Evolutionary conservation across 164 flowering plant species (phyloP).

Genomic region (Stephania yunnanensis): DNA sequence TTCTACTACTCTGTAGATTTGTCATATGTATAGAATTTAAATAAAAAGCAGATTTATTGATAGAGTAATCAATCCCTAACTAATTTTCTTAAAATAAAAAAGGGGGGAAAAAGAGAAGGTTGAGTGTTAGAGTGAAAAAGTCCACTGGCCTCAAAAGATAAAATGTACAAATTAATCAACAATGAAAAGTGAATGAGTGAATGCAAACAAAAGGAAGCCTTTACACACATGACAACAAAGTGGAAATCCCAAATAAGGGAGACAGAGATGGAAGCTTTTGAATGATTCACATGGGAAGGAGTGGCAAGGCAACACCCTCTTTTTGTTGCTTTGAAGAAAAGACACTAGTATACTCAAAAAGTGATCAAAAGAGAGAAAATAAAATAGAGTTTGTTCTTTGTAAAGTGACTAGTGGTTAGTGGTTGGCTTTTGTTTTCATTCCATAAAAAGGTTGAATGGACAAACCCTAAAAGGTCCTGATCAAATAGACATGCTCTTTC

Average conservation of each 20-base stretch:
- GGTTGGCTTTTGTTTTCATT: slow-evolving; percentile 34
- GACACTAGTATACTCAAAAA: not conserved
- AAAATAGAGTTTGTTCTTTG: not conserved
- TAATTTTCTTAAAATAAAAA: not conserved
- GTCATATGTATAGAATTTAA: too few relatives aligned
- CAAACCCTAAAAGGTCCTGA: too few relatives aligned
- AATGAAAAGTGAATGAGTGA: not conserved
- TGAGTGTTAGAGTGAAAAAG: not conserved
- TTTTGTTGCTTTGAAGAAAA: slow-evolving; percentile 10
- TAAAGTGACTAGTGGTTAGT: slow-evolving; percentile 12
- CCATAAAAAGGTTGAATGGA: slow-evolving; percentile 30
- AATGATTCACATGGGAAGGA: slow-evolving; percentile 5
- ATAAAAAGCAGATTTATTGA: too few relatives aligned
- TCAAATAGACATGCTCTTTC: not conserved
- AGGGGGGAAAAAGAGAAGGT: not conserved
- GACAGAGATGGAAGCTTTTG: not conserved
- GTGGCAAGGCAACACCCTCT: not conserved
- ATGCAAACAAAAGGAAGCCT: slow-evolving; percentile 2
- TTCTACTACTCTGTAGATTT: too few relatives aligned
- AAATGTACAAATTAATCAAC: not conserved
- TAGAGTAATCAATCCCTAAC: not conserved
- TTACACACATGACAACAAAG: slow-evolving; percentile 1
- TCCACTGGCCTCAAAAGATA: not conserved
- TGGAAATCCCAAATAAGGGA: not conserved
- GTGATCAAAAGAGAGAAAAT: not conserved